A percentile compares a stretch with the other conserved stretches of the same genome.
Conservation (phyloP, 2,329 filamentous ascomycete species). For the Xylaria digitata region DNA sequence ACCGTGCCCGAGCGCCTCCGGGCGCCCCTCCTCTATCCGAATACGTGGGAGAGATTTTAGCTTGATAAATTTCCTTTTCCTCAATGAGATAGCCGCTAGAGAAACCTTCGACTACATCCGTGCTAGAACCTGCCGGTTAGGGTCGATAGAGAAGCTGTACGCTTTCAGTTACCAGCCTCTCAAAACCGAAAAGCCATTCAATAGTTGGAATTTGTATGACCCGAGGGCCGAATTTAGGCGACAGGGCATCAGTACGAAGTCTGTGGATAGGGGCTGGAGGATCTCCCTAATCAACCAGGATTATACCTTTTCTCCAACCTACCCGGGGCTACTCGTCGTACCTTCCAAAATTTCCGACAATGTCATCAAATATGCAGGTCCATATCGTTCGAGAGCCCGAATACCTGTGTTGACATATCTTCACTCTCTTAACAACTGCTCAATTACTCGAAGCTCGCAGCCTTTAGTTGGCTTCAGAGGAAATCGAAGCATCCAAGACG, state of each 20-base stretch:
- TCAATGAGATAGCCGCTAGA: slow-evolving; percentile 76
- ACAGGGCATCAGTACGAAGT: slow-evolving; percentile 86
- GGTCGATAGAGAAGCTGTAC: slow-evolving; percentile 87
- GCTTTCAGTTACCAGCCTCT: slow-evolving; percentile 87
- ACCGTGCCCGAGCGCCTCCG: slow-evolving; percentile 75
- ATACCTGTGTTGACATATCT: slow-evolving; percentile 93
- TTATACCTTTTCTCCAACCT: slow-evolving; percentile 92
- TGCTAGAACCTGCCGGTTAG: slow-evolving; percentile 81
- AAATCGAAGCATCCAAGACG: slow-evolving; percentile 94
- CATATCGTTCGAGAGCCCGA: slow-evolving; percentile 87
- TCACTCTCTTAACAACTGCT: slow-evolving; percentile 97
- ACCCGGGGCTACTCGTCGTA: slow-evolving; percentile 85
- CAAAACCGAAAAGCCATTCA: slow-evolving; percentile 76
- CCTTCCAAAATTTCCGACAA: slow-evolving; percentile 95
- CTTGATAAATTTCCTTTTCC: slow-evolving; percentile 91
- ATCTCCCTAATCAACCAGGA: slow-evolving; percentile 90
- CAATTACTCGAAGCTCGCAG: slow-evolving; percentile 94
- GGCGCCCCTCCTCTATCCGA: slow-evolving; percentile 82
- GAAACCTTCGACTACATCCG: slow-evolving; percentile 91
- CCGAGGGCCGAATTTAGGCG: slow-evolving; percentile 85
- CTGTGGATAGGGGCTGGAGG: slow-evolving; percentile 84
- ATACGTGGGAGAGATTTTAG: slow-evolving; percentile 93
- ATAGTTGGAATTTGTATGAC: slow-evolving; percentile 89
- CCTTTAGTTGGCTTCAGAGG: slow-evolving; percentile 86
- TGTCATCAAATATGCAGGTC: slow-evolving; percentile 90